phyloP scores from a whole-genome alignment of 2,329 filamentous ascomycete species.

The Fusarium dimerum region DNA sequence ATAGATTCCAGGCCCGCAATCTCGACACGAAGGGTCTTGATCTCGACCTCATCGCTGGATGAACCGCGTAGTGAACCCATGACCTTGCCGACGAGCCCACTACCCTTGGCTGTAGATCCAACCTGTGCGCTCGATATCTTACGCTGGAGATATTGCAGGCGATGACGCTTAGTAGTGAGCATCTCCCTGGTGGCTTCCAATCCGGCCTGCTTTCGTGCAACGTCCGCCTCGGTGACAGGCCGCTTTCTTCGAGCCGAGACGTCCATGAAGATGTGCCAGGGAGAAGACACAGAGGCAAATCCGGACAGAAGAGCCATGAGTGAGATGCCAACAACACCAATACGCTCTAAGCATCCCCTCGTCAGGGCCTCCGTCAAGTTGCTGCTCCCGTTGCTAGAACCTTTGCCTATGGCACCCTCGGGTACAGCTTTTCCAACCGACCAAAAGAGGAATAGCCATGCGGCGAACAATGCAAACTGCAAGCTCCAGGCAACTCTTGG shows the following conservation, averaged over 20 bases:
- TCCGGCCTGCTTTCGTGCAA: conserved; percentile 76
- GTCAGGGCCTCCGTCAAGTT: conserved; percentile 42
- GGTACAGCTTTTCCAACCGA: conserved; percentile 67
- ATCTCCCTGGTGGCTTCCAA: conserved; percentile 79
- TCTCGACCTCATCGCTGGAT: conserved; percentile 59
- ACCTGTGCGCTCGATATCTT: conserved; percentile 47
- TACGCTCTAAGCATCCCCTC: conserved; percentile 62
- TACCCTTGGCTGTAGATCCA: conserved; percentile 23
- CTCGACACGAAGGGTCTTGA: conserved; percentile 68
- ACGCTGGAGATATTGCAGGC: conserved; percentile 68
- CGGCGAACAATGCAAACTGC: conserved; percentile 60
- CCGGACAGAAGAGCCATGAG: conserved; percentile 87
- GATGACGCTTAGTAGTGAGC: conserved; percentile 72
- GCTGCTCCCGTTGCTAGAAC: conserved; percentile 24
- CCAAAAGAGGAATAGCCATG: conserved; percentile 78
- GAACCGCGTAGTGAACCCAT: conserved; percentile 70
- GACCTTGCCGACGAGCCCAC: conserved; percentile 71
- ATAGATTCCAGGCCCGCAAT: conserved; percentile 80
- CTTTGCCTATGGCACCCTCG: conserved; percentile 30
- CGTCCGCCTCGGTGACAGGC: conserved; percentile 71
- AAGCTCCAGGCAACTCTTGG: conserved; percentile 64
- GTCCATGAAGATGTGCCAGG: conserved; percentile 80
- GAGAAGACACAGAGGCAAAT: conserved; percentile 83
- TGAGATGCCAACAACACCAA: conserved; percentile 83
- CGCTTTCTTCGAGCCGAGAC: conserved; percentile 51